These are phyloP conservation scores for Abrus pulchellus DNA, from an alignment of 306 rosid species.

Conservation along the genomic window DNA sequence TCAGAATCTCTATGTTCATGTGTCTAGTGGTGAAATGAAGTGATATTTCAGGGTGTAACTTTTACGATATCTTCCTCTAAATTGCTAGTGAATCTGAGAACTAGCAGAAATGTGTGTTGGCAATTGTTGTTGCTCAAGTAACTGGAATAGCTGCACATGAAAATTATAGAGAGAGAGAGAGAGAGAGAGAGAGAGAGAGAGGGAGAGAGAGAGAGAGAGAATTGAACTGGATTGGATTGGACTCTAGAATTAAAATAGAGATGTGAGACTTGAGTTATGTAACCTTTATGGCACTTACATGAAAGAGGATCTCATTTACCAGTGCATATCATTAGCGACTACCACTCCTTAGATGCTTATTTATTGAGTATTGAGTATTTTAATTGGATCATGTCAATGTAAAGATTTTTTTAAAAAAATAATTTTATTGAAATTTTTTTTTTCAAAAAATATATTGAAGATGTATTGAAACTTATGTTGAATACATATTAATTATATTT, in stretches of 20 bases:
- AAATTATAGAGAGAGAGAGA: constrained; percentile 12
- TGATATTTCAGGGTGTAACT: not conserved
- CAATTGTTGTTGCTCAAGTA: not conserved
- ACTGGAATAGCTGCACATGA: constrained; percentile 16
- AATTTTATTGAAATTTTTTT: no score
- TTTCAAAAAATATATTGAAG: no score
- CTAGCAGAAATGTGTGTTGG: not conserved
- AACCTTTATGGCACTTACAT: constrained; percentile 28
- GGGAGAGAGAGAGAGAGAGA: no score
- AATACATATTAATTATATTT: no score
- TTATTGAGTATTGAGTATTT: not conserved
- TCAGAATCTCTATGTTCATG: constrained; percentile 24
- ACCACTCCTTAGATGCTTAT: constrained; percentile 9
- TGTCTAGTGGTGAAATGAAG: not conserved
- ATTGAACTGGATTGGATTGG: no score
- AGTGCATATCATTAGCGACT: not conserved
- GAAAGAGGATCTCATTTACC: not conserved
- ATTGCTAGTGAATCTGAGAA: constrained; percentile 7
- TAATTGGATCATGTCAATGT: no score
- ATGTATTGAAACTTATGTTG: no score
- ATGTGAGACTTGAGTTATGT: not conserved
- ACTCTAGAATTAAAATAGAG: not conserved
- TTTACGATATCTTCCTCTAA: not conserved
- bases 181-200: not conserved
- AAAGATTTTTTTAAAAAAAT: no score